A percentile compares a stretch with the other conserved stretches of the same genome.
phyloP scores from a whole-genome alignment of 2,329 filamentous ascomycete species.

The Myriosclerotinia curreyana region DNA sequence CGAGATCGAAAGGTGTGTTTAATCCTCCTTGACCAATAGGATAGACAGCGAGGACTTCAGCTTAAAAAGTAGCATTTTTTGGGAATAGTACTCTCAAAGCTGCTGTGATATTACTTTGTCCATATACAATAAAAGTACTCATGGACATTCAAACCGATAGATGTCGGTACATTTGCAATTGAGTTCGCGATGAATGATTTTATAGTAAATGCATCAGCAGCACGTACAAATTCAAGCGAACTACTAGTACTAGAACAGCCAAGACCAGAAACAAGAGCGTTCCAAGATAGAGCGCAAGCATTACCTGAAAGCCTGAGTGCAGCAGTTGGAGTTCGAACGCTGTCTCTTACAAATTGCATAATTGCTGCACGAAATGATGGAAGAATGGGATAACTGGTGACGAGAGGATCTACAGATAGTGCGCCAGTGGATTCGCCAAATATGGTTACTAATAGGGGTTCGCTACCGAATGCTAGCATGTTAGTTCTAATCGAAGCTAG shows the following conservation, averaged over 20 bases:
- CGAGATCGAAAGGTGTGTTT: background rate
- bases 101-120: conserved; percentile 7
- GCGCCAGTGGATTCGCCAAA: conserved; percentile 55
- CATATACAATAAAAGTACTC: conserved; percentile 10
- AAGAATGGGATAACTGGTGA: conserved; percentile 69
- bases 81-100: background rate
- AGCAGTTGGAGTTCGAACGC: background rate
- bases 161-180: conserved; percentile 18
- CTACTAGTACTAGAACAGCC: background rate
- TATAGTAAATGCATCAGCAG: conserved; percentile 5
- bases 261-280: background rate
- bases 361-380: conserved; percentile 73
- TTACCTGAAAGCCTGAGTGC: background rate
- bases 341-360: conserved; percentile 63
- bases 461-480: conserved; percentile 71
- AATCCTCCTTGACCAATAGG: conserved; percentile 4
- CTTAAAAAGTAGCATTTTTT: background rate
- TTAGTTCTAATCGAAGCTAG: conserved; percentile 76
- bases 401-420: conserved; percentile 75
- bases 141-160: conserved; percentile 16
- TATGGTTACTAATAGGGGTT: conserved; percentile 44
- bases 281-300: background rate
- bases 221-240: conserved; percentile 12
- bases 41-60: background rate
- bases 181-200: conserved; percentile 14